Evolutionary conservation across 495 filamentous ascomycete genomes (phyloP).

Genomic region (Neurospora tetrasperma): DNA sequence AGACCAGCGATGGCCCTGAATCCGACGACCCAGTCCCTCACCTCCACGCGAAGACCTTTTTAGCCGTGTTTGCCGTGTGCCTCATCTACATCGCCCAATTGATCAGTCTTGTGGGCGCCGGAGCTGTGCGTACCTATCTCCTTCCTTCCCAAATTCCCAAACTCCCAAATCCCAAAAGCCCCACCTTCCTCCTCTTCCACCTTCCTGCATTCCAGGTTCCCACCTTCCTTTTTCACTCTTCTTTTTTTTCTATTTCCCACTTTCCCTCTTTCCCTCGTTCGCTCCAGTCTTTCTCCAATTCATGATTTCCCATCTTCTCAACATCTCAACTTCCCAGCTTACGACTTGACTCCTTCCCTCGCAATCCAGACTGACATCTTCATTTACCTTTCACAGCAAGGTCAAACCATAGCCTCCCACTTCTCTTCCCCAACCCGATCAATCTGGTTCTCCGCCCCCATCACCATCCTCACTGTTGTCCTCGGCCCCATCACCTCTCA

Average conservation of each 20-base stretch:
- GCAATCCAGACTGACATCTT: too few relatives aligned
- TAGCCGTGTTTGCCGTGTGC: slow-evolving; percentile 22
- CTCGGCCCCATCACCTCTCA: slow-evolving; percentile 24
- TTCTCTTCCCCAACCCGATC: slow-evolving; percentile 8
- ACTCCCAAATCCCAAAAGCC: neutral
- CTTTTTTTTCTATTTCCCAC: neutral
- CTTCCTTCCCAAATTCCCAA: neutral
- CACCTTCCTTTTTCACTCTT: too few relatives aligned
- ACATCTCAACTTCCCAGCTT: neutral
- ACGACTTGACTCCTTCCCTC: neutral
- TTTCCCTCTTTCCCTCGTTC: neutral
- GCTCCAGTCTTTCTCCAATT: neutral
- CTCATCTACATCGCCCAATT: slow-evolving; percentile 26
- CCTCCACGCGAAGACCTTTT: slow-evolving; percentile 21
- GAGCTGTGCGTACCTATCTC: slow-evolving; percentile 17
- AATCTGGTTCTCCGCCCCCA: slow-evolving; percentile 20
- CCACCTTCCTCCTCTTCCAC: neutral
- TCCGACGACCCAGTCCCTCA: slow-evolving; percentile 14
- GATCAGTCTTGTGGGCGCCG: slow-evolving; percentile 21
- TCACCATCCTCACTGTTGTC: slow-evolving; percentile 24
- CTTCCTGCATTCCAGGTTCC: neutral
- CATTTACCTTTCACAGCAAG: slow-evolving; percentile 9
- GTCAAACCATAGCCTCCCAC: slow-evolving; percentile 15
- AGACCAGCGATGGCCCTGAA: neutral
- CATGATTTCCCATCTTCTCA: neutral